Conservation (phyloP, 202 grass and related monocot species). For the Saccharum hybrid region DNA sequence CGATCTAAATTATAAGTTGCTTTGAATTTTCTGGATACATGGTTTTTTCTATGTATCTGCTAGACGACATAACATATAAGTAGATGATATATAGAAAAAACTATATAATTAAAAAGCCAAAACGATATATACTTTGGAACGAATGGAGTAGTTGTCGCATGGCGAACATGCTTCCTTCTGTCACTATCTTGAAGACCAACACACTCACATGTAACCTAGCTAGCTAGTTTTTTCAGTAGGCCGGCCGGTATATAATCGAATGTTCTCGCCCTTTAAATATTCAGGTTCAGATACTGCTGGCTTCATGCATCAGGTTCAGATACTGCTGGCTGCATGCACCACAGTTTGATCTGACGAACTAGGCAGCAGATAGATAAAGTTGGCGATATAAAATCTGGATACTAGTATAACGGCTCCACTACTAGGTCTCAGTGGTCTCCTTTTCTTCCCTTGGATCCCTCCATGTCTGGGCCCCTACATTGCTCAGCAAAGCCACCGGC, state of each 20-base stretch:
- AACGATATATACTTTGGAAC: not conserved
- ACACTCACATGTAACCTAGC: not conserved
- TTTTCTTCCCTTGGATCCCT: slow-evolving; percentile 60
- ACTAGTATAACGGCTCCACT: slow-evolving; percentile 50
- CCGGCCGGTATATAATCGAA: slow-evolving; percentile 44
- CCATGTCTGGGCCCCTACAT: slow-evolving; percentile 60
- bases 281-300: no score
- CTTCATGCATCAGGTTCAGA: no score
- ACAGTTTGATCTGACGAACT: slow-evolving; percentile 51
- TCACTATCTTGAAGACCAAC: slow-evolving; percentile 32
- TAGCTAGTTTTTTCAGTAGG: slow-evolving; percentile 34
- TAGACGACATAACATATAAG: not conserved
- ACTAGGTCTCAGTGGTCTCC: slow-evolving; percentile 13
- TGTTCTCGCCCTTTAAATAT: slow-evolving; percentile 49
- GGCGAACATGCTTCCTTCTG: no score
- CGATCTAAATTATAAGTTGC: not conserved
- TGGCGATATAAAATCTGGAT: slow-evolving; percentile 36
- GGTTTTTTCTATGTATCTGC: no score
- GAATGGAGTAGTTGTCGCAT: not conserved
- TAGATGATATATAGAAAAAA: not conserved
- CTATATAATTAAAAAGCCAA: not conserved
- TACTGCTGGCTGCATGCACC: slow-evolving; percentile 43
- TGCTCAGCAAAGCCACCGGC: slow-evolving; percentile 44
- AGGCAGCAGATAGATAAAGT: slow-evolving; percentile 1
- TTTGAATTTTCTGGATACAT: not conserved